These are phyloP conservation scores for Penicillium sp. DNA, from an alignment of 2,329 filamentous ascomycete species.

Conservation along the genomic window DNA sequence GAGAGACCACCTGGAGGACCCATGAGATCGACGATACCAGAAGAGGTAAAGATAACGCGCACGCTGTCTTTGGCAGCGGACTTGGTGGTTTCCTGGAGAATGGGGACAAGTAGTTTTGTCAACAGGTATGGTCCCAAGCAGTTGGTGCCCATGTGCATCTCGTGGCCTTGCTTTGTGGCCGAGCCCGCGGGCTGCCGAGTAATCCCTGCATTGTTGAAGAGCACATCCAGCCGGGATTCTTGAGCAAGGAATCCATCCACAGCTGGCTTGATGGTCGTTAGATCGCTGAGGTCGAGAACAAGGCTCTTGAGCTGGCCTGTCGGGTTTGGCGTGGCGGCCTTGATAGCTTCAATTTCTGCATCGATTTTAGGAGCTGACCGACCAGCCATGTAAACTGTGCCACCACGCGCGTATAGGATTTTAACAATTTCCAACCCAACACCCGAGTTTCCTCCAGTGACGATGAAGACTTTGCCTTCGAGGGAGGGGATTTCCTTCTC, in stretches of 20 bases:
- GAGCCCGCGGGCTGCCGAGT: constrained; percentile 22
- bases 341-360: constrained; percentile 27
- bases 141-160: constrained; percentile 37
- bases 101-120: constrained; percentile 29
- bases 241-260: constrained; percentile 31
- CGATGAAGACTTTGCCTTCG: constrained; percentile 23
- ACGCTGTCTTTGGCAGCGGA: constrained; percentile 22
- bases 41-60: constrained; percentile 33
- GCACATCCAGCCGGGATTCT: constrained; percentile 37
- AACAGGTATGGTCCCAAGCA: constrained; percentile 36
- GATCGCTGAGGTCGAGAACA: constrained; percentile 44
- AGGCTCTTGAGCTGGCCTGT: constrained; percentile 42
- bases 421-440: constrained; percentile 22
- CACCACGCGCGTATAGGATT: constrained; percentile 21
- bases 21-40: constrained; percentile 22
- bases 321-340: background rate
- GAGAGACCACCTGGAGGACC: constrained; percentile 17
- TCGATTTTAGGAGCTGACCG: background rate
- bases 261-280: constrained; percentile 2
- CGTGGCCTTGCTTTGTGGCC: constrained; percentile 30
- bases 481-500: constrained; percentile 14
- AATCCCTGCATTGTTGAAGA: constrained; percentile 42
- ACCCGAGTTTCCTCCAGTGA: constrained; percentile 24
- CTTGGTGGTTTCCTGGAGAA: constrained; percentile 27
- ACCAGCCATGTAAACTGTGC: constrained; percentile 24